phyloP scores from a whole-genome alignment of 805 yeast species.

The Nakazawaea ernobii region DNA sequence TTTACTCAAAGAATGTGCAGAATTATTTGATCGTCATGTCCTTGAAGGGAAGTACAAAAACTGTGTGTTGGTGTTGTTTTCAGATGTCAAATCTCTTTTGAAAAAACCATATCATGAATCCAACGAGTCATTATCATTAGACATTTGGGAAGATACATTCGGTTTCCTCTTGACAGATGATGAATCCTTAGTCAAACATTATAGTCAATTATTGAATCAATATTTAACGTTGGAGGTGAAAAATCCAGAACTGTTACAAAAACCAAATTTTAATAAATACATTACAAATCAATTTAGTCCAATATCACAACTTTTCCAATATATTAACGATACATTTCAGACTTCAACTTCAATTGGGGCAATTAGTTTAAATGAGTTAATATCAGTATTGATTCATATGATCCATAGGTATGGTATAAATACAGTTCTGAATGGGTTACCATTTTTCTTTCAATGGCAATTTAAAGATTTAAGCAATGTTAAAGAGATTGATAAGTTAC shows the following conservation, averaged over 20 bases:
- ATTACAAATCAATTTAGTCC: constrained; percentile 37
- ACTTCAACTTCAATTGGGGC: neutral
- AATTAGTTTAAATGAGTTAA: neutral
- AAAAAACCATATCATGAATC: constrained; percentile 11
- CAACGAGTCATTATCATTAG: constrained; percentile 11
- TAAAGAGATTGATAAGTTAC: constrained; percentile 7
- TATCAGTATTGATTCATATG: constrained; percentile 15
- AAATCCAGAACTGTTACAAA: constrained; percentile 11
- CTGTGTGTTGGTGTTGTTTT: constrained; percentile 13
- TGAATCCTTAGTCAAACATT: neutral
- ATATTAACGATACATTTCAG: constrained; percentile 27
- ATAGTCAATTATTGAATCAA: constrained; percentile 9
- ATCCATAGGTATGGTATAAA: constrained; percentile 38
- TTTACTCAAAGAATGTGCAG: constrained; percentile 41
- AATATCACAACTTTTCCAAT: constrained; percentile 31
- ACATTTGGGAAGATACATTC: constrained; percentile 12
- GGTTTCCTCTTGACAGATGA: constrained; percentile 4
- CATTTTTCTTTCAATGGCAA: constrained; percentile 42
- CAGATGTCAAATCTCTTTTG: constrained; percentile 22
- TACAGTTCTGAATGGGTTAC: constrained; percentile 37
- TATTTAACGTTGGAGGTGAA: constrained; percentile 2
- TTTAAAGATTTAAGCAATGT: constrained; percentile 14
- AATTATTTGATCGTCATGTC: constrained; percentile 16
- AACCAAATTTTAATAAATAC: constrained; percentile 38
- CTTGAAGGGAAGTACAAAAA: constrained; percentile 9